Evolutionary conservation across 495 filamentous ascomycete species (phyloP), one percentile per base, ranked within the genome.

Genomic region (Polyplosphaeria fusca): DNA sequence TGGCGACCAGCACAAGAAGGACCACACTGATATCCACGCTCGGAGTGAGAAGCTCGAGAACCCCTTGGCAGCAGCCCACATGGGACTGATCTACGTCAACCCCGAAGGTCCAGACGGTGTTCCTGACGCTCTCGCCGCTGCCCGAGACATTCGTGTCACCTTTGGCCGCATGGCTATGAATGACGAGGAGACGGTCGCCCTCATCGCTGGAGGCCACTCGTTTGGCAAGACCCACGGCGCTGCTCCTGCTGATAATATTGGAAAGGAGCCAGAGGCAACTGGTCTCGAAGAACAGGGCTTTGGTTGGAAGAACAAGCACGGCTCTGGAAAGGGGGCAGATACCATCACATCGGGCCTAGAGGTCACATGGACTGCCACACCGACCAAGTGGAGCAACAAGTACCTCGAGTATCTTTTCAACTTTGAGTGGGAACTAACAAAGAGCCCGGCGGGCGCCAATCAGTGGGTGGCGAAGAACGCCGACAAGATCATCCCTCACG

Each of bases 141-240:
- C 78, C 48, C 67, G 75, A 25, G 85, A 88, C 67, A 87, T 88
- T 65, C 85, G 85, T 51, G 72, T 73, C 52, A 87, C 85, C 28
- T 88, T 88, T 55, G 76, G 75, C 65, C 84, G 83, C 65, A 88
- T 88, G 85, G 85, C 81, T 51, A 88, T 88, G 85, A 81, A 86
- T 64, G 85, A 88, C 64, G 82, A 86, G 71, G 85, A 88, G 71
- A 88, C 85, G 1, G 84, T 85, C 19, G 85, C 85, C 4, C 68
- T 88, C 27, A 87, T 88, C 62, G 83, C 80, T n/a, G 85, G 85
- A 66, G 85, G 85, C 44, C 85, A 88, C 76, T 76, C 77, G 19
- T 87, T 88, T 61, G 85, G 85, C 57, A 88, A 88, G 77, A 87
- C 84, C 0, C 85, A 88, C 73, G 85, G 85, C 61, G 85, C 85